Evolutionary conservation across 2,329 filamentous ascomycete genomes (phyloP), one percentile per base, ranked within the genome.

Genomic region (Lizonia empirigonia): DNA sequence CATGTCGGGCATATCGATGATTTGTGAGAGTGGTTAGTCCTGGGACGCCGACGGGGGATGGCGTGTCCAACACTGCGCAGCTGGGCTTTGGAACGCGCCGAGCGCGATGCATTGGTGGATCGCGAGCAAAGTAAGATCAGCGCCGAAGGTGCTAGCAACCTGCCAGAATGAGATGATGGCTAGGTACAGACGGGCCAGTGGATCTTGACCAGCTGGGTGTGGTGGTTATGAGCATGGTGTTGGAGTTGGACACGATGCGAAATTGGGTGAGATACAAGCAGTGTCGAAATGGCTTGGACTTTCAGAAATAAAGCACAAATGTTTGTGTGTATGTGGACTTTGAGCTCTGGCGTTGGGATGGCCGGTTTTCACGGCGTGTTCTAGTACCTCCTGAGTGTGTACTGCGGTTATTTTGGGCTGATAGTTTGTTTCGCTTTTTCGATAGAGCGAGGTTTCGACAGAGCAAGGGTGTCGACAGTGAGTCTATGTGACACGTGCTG

Each of bases 201-300:
- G 57, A 60, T 32, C 0, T 62, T 26, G 59, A 62, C 12, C 55
- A 62, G 46, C 45, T 60, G 2, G 53, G 58, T n/a, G 50, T 57
- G 7, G 22, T 60, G 27, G 26, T 55, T 0, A 57, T 62, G 58
- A 42, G 34, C 7, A 59, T 55, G 50, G 23, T 56, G 8, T 49
- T 50, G 53, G 59, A 57, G 1, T 7, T 55, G 16, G 39, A 45
- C 7, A 7, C 37, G 5, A 53, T 55, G 4, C 24, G 12, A 29
- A 30, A 15, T 7, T 62, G 57, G 59, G 22, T 62, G 26, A 55
- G 56, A 1, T 13, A 16, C 1, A 26, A 44, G n/a, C 18, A 20
- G 2, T n/a, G 30, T 33, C 9, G 8, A 19, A 19, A 33, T n/a
- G 30, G 30, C 16, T 19, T 33, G 9, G 30, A 33, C 6, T 1